Conservation (phyloP, 768 basidiomycete genomes). For the Termitomyces sp. region DNA sequence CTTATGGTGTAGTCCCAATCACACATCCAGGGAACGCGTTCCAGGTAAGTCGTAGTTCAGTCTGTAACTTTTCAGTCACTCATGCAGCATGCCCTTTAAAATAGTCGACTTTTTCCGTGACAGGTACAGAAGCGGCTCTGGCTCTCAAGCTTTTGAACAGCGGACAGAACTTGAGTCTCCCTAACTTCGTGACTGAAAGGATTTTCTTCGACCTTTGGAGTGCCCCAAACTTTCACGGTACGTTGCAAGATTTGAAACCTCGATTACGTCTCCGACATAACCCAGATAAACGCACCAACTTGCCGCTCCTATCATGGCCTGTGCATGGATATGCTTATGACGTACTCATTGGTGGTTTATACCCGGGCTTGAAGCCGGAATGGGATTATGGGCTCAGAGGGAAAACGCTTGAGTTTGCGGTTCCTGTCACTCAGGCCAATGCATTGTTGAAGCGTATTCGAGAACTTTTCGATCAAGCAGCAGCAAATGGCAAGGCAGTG, state of each 20-base stretch:
- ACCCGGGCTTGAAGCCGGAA: constrained; percentile 24
- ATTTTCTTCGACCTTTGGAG: constrained; percentile 27
- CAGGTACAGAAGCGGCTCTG: constrained; percentile 21
- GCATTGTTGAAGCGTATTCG: constrained; percentile 25
- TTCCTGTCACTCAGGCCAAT: constrained; percentile 25
- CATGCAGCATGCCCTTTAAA: background rate
- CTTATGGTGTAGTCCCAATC: constrained; percentile 27
- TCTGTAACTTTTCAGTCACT: background rate
- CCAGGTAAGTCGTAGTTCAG: constrained; percentile 18
- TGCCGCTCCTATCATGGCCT: constrained; percentile 27
- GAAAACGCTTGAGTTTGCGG: constrained; percentile 28
- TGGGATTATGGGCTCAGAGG: constrained; percentile 31
- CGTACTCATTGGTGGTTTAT: constrained; percentile 31
- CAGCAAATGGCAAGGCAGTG: constrained; percentile 26
- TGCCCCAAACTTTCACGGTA: constrained; percentile 29
- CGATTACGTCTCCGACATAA: background rate
- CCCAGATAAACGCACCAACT: constrained; percentile 23
- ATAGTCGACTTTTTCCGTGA: constrained; percentile 31
- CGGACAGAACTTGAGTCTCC: constrained; percentile 25
- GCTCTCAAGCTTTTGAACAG: constrained; percentile 23
- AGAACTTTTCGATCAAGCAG: constrained; percentile 27
- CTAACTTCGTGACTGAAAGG: constrained; percentile 27
- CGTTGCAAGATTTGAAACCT: background rate
- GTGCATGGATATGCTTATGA: constrained; percentile 29
- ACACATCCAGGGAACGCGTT: constrained; percentile 24